Evolutionary conservation across 148 eudicot species (phyloP).

Genomic region (Silene latifolia): DNA sequence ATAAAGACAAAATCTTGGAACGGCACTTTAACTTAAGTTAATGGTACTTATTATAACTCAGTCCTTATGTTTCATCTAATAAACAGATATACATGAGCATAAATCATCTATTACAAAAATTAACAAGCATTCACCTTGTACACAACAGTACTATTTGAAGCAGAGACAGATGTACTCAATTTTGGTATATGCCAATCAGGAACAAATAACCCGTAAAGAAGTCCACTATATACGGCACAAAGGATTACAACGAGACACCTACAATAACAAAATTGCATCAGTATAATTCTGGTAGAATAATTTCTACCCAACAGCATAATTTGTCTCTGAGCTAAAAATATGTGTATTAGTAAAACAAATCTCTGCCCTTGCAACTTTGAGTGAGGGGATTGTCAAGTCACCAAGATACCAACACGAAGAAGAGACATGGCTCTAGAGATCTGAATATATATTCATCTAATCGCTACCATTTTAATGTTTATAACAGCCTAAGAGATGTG

Average conservation of each 20-base stretch:
- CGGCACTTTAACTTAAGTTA: not conserved
- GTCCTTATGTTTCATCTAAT: not conserved
- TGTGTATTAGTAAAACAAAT: not conserved
- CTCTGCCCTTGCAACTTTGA: not conserved
- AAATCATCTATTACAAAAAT: not conserved
- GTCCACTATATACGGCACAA: constrained; percentile 45
- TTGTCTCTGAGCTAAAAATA: not conserved
- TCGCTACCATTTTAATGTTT: not conserved
- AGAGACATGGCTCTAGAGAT: not conserved
- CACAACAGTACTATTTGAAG: constrained; percentile 35
- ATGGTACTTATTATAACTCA: not conserved
- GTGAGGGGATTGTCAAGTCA: not conserved
- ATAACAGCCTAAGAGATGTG: not conserved
- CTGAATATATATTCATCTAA: not conserved
- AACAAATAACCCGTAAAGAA: constrained; percentile 67
- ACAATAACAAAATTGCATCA: constrained; percentile 25
- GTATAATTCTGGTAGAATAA: not conserved
- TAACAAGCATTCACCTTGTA: constrained; percentile 35
- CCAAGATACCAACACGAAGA: not conserved
- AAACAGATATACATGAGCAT: not conserved
- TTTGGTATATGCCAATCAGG: constrained; percentile 66
- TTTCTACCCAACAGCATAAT: not conserved
- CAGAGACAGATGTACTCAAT: constrained; percentile 28
- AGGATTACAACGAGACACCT: constrained; percentile 46
- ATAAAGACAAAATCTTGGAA: constrained; percentile 2